Conservation (phyloP, 2,329 filamentous ascomycete species). For the Ophiostoma ulmi region DNA sequence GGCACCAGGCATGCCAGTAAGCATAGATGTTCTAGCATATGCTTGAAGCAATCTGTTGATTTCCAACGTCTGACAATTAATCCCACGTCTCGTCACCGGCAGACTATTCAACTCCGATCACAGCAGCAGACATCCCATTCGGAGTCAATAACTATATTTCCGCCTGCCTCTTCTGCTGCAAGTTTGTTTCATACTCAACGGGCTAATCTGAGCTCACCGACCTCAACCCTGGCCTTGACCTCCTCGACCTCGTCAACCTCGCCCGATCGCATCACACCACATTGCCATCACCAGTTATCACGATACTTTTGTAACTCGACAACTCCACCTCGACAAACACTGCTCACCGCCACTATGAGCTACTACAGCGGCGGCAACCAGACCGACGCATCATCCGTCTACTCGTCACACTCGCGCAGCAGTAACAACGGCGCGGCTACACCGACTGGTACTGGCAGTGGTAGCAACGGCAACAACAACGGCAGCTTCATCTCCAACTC, state of each 20-base stretch:
- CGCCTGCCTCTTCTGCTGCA: neutral
- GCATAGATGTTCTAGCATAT: neutral
- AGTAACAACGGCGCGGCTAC: slow-evolving; percentile 14
- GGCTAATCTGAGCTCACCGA: neutral
- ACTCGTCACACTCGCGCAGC: slow-evolving; percentile 21
- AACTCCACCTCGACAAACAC: neutral
- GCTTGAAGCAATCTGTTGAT: neutral
- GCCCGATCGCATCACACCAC: neutral
- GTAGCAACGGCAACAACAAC: slow-evolving; percentile 25
- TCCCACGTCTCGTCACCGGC: neutral
- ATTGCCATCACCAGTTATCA: neutral
- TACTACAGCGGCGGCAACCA: slow-evolving; percentile 6
- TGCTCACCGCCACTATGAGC: slow-evolving; percentile 13
- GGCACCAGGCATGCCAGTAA: neutral
- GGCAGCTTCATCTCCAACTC: slow-evolving; percentile 33
- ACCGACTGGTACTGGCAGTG: slow-evolving; percentile 25
- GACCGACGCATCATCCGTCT: slow-evolving; percentile 10
- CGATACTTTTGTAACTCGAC: too few species aligned
- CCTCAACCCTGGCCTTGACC: neutral
- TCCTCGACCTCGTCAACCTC: neutral
- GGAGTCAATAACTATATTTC: neutral
- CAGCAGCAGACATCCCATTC: neutral
- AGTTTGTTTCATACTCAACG: neutral
- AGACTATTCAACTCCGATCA: neutral
- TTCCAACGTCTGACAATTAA: neutral